Conservation (phyloP, 225 moss, liverwort and hornwort species). For the Lunularia cruciata region DNA sequence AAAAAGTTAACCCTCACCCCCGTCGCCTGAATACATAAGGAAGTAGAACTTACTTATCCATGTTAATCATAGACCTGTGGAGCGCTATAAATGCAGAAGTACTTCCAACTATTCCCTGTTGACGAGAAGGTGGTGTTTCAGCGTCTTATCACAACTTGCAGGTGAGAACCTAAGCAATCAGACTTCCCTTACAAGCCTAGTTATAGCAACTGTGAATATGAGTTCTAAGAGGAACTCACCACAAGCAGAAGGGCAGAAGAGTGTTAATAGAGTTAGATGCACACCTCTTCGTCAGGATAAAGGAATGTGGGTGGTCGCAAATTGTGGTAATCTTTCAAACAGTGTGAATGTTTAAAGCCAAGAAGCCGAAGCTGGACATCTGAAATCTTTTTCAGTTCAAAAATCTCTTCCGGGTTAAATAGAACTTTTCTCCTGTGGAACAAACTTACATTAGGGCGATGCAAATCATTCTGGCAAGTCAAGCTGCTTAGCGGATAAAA, state of each 20-base stretch:
- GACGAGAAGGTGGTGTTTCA: neutral
- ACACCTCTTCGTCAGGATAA: conserved; percentile 96
- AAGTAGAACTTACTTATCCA: conserved; percentile 58
- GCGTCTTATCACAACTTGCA: no score
- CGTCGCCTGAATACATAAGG: neutral
- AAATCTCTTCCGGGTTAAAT: conserved; percentile 70
- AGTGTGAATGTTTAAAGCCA: conserved; percentile 77
- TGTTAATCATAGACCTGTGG: conserved; percentile 75
- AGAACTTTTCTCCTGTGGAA: conserved; percentile 71
- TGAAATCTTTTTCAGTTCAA: conserved; percentile 71
- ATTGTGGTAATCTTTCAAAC: conserved; percentile 82
- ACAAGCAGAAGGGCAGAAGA: neutral
- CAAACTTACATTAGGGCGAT: neutral
- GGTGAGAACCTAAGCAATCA: no score
- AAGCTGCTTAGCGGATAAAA: no score
- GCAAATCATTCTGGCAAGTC: no score
- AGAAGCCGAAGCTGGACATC: conserved; percentile 77
- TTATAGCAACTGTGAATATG: no score
- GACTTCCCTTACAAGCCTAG: no score
- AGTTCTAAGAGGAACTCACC: no score
- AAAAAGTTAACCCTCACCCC: no score
- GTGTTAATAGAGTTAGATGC: neutral
- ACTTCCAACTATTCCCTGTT: conserved; percentile 81
- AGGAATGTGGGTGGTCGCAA: conserved; percentile 89
- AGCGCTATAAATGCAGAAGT: conserved; percentile 85